Percentiles rank a stretch among this genome's conserved stretches.
Conservation (phyloP, 192 early-diverging fungal genomes). For the Coemansia interrupta region DNA sequence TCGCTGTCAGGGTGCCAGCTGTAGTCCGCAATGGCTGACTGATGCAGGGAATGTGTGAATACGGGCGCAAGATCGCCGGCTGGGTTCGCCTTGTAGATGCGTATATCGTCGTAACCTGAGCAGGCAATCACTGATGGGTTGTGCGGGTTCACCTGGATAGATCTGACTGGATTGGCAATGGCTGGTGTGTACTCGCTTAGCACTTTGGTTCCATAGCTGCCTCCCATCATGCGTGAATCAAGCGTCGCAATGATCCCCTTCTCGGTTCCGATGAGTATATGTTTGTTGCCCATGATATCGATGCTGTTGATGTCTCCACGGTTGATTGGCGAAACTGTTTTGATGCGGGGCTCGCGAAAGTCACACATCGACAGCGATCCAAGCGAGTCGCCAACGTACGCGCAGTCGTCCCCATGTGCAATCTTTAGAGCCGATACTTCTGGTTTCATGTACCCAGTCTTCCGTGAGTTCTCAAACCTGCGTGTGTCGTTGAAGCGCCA, state of each 20-base stretch:
- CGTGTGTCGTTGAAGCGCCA: constrained; percentile 50
- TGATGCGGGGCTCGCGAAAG: constrained; percentile 34
- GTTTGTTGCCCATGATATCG: constrained; percentile 10
- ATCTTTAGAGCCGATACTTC: no score
- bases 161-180: not conserved
- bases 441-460: not conserved
- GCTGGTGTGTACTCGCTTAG: no score
- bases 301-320: constrained; percentile 18
- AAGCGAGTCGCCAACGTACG: constrained; percentile 20
- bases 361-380: constrained; percentile 28
- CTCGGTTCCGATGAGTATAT: constrained; percentile 27
- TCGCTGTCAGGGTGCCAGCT: constrained; percentile 35
- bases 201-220: no score
- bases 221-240: constrained; percentile 18
- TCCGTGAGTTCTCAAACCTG: constrained; percentile 2
- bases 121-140: constrained; percentile 31
- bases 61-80: not conserved
- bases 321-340: constrained; percentile 2
- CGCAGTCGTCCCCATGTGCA: constrained; percentile 15
- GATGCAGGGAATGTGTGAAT: constrained; percentile 36
- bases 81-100: constrained; percentile 19
- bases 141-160: constrained; percentile 34
- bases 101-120: constrained; percentile 22
- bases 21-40: constrained; percentile 33
- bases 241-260: constrained; percentile 17